Conservation (phyloP, 2,329 filamentous ascomycete genomes). For the Xylaria sp. region DNA sequence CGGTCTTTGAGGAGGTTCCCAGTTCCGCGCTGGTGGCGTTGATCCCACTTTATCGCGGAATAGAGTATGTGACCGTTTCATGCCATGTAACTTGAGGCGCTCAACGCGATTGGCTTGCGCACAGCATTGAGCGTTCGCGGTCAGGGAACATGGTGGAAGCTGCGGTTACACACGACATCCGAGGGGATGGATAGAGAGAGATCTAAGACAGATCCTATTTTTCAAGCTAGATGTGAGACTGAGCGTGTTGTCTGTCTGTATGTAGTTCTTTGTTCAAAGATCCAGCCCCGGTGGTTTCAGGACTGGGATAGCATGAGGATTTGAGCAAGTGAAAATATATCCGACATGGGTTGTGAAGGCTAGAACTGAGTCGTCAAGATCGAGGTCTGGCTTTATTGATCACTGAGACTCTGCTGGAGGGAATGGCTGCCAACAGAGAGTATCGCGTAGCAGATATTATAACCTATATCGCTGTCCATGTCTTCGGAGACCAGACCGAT, state of each 20-base stretch:
- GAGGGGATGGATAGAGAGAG: neutral
- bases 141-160: neutral
- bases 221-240: too few relatives aligned
- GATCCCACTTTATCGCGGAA: neutral
- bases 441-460: too few relatives aligned
- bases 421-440: too few relatives aligned
- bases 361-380: too few relatives aligned
- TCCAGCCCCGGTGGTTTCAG: neutral
- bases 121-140: conserved; percentile 3
- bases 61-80: conserved; percentile 6
- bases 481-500: too few relatives aligned
- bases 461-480: too few relatives aligned
- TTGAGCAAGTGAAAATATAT: neutral
- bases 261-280: neutral
- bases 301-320: neutral
- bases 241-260: neutral
- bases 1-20: too few relatives aligned
- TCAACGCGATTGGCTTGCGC: conserved; percentile 5
- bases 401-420: too few relatives aligned
- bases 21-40: conserved; percentile 2
- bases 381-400: too few relatives aligned
- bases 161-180: neutral
- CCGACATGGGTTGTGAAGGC: neutral
- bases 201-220: neutral
- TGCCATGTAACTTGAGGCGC: neutral